These are phyloP conservation scores for Nicotiana obtusifolia DNA, from an alignment of 257 asterid species.

Conservation along the genomic window DNA sequence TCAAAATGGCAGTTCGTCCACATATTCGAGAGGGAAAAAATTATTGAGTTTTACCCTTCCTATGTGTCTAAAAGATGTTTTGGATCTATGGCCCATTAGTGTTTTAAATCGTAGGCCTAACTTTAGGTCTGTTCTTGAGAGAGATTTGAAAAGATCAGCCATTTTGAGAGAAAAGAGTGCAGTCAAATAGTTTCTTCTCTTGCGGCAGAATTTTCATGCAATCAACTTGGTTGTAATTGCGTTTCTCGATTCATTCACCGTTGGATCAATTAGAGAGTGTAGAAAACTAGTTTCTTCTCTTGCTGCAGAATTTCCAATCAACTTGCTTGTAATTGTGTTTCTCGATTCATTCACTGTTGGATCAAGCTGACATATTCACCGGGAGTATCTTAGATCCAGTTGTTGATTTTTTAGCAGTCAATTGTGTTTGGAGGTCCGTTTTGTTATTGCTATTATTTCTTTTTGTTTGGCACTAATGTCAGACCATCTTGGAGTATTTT, in stretches of 20 bases:
- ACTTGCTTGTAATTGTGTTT: neutral
- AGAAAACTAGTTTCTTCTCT: too few relatives aligned
- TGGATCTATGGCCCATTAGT: neutral
- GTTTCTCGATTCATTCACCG: neutral
- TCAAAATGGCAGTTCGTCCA: neutral
- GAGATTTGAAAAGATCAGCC: neutral
- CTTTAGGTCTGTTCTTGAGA: neutral
- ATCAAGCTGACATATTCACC: neutral
- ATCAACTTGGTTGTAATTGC: neutral
- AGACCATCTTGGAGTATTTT: neutral
- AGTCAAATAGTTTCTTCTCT: neutral
- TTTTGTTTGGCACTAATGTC: neutral
- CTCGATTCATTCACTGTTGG: neutral
- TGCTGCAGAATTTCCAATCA: neutral
- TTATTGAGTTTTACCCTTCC: neutral
- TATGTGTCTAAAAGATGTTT: neutral
- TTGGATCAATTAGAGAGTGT: neutral
- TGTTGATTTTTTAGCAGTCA: neutral
- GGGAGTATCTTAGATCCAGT: neutral
- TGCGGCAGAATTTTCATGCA: neutral
- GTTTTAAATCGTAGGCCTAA: neutral
- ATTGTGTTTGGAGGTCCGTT: neutral
- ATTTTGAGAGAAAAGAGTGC: neutral
- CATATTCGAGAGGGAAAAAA: neutral
- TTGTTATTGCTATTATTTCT: neutral